These are phyloP conservation scores for Theobroma grandiflorum DNA, from an alignment of 441 rosid genomes.

Conservation along the genomic window DNA sequence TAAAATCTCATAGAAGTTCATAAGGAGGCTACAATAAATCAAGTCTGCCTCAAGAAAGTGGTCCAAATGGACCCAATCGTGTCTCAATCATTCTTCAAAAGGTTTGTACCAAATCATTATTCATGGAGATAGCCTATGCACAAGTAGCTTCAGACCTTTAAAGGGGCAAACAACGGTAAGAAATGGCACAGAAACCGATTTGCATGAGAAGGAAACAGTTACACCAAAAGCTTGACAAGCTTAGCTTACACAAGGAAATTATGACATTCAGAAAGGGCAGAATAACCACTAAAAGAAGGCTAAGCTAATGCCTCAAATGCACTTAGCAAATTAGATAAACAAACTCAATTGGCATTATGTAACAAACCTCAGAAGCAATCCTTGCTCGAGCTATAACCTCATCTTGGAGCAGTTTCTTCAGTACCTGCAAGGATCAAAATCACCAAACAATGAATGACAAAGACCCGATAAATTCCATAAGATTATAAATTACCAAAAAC, in stretches of 20 bases:
- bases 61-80: not conserved
- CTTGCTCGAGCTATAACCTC: constrained; percentile 74
- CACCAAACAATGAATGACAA: not conserved
- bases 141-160: constrained; percentile 14
- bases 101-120: not conserved
- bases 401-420: constrained; percentile 80
- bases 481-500: constrained; percentile 4
- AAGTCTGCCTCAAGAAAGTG: not conserved
- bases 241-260: not conserved
- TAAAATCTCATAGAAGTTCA: not conserved
- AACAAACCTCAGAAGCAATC: constrained; percentile 71
- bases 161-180: not conserved
- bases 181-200: not conserved
- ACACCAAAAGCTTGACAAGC: not conserved
- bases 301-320: not conserved
- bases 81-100: constrained; percentile 4
- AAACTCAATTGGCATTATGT: constrained; percentile 13
- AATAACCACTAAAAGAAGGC: constrained; percentile 14
- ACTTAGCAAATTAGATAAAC: not conserved
- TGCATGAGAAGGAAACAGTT: not conserved
- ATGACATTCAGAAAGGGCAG: not conserved
- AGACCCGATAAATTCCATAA: not conserved
- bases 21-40: not conserved
- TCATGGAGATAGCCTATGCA: not conserved
- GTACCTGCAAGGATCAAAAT: constrained; percentile 55